phyloP scores from a whole-genome alignment of 345 rosid genomes.

The Eucalyptus guilfoylei region DNA sequence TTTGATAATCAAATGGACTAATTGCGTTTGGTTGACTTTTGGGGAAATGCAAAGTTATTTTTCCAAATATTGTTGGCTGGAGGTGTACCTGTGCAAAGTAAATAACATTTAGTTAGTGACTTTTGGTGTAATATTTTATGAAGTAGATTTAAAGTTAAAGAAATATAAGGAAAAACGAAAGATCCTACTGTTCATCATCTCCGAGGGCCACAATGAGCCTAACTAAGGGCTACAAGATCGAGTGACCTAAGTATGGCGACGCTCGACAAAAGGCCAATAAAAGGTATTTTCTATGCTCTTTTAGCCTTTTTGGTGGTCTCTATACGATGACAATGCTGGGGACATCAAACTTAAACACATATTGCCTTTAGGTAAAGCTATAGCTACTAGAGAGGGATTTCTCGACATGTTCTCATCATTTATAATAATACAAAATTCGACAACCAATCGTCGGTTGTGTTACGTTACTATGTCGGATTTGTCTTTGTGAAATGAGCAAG shows the following conservation, averaged over 20 bases:
- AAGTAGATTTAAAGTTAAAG: background rate
- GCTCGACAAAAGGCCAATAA: background rate
- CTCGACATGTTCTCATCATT: too few species aligned
- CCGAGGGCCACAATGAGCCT: background rate
- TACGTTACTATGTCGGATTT: too few species aligned
- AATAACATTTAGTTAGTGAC: background rate
- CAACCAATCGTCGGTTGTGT: rapidly evolving
- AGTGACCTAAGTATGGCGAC: background rate
- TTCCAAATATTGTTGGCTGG: background rate
- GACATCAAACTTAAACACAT: too few species aligned
- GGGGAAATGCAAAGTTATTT: background rate
- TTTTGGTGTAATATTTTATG: background rate
- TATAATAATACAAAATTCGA: too few species aligned
- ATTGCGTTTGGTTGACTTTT: background rate
- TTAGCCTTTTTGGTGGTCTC: too few species aligned
- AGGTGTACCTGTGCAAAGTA: background rate
- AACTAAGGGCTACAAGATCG: background rate
- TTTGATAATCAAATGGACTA: background rate
- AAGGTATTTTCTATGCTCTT: too few species aligned
- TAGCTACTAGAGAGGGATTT: too few species aligned
- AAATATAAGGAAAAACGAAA: background rate
- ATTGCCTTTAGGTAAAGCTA: too few species aligned
- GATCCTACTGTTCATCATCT: background rate
- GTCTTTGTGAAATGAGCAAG: too few species aligned
- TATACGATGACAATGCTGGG: rapidly evolving